Base-by-base conservation (phyloP, 2,329 filamentous ascomycete species). In the Chalara sp. region DNA sequence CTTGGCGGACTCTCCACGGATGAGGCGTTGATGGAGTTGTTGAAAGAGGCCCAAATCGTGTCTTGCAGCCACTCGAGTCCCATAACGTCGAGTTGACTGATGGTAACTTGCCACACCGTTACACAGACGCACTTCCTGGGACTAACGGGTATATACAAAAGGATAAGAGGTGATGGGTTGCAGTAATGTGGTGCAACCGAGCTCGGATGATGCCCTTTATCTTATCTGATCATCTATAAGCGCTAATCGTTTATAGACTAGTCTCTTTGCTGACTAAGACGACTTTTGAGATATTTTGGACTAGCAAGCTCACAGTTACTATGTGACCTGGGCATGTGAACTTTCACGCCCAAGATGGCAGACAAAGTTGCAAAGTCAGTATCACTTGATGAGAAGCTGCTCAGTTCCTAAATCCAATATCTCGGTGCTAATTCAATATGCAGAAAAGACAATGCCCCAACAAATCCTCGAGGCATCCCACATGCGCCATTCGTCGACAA, bases 401-500 rank as follows among this genome's bases (percentile, higher is more conserved):
- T n/a, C 13, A 10, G 30, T 11, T 40, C 28, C 35, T 12, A 12
- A 28, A 4, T 31, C 13, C 5, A 6, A 10, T 6, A 35, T 7
- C 30, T 10, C 31, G 35, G 37, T 41, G 44, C 53, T 60, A 53
- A 61, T 37, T 11, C 7, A 6, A 12, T 29, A n/a, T 29, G 31
- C 47, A 72, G 71, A 56, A 73, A 77, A 62, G 77, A 76, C 67
- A 70, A 69, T 32, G 72, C 79, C 40, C 68, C 79, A 45, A 86
- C 86, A 53, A 95, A 95, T 69, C 86, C 87, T 44, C 79, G 89
- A 62, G 89, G 89, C 54, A 95, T 95, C 54, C 89, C 89, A 29
- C 81, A 80, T 63, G 89, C 89, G 57, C 88, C 88, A 5, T 93
- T 93, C 67, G 87, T 93, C 65, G 87, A 93, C 70, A 87, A 85